Evolutionary conservation across 768 basidiomycete species (phyloP).

Genomic region (Pleurotus cornucopiae): DNA sequence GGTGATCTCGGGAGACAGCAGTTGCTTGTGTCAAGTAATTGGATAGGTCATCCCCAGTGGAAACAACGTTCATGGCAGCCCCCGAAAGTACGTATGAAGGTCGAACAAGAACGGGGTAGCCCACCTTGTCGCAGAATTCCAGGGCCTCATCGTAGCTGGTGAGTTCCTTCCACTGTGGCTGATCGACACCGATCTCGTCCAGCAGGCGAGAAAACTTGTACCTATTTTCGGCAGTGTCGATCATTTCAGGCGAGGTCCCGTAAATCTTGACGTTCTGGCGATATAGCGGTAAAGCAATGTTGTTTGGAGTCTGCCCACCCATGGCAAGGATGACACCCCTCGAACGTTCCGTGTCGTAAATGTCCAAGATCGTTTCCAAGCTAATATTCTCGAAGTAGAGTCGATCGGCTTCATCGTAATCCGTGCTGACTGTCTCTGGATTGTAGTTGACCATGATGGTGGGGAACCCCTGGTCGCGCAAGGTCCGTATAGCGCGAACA

Average conservation of each 20-base stretch:
- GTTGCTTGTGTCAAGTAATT: constrained; percentile 94
- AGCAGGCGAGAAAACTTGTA: constrained; percentile 99
- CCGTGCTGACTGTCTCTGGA: constrained; percentile 97
- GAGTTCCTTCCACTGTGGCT: constrained; percentile 96
- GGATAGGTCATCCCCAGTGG: constrained; percentile 83
- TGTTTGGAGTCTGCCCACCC: constrained; percentile 99
- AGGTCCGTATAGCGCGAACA: constrained; percentile 91
- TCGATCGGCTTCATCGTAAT: constrained; percentile 97
- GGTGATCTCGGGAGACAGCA: constrained; percentile 93
- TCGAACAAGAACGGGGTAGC: constrained; percentile 93
- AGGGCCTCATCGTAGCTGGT: constrained; percentile 86
- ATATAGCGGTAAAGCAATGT: constrained; percentile 92
- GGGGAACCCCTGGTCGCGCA: constrained; percentile 90
- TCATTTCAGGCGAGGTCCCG: constrained; percentile 99
- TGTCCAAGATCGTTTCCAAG: constrained; percentile 93
- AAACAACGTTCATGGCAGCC: constrained; percentile 99
- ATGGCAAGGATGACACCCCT: constrained; percentile 94
- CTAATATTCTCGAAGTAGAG: constrained; percentile 99
- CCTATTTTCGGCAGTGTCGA: constrained; percentile 97
- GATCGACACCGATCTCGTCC: constrained; percentile 98
- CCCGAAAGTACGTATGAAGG: constrained; percentile 99
- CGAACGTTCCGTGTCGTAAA: constrained; percentile 88
- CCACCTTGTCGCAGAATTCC: constrained; percentile 87
- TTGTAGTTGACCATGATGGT: constrained; percentile 99
- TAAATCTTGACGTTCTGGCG: constrained; percentile 98